phyloP scores from a whole-genome alignment of 768 basidiomycete species.

The Pleurotus sapidus region DNA sequence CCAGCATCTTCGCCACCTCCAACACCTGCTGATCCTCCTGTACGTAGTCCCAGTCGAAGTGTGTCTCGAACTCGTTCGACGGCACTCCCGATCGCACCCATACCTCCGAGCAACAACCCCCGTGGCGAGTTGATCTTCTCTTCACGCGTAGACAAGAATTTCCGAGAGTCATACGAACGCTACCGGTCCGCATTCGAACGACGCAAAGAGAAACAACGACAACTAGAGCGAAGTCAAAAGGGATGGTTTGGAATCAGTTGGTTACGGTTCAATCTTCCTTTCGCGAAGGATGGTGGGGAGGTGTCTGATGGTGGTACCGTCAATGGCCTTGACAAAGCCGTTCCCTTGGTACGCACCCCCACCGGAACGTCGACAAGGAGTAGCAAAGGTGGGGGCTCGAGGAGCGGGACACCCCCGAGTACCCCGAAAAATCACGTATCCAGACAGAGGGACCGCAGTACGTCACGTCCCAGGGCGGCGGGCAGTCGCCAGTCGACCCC shows the following conservation, averaged over 20 bases:
- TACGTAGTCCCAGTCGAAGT: constrained; percentile 20
- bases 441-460: constrained; percentile 4
- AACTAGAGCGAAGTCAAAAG: constrained; percentile 22
- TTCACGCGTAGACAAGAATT: constrained; percentile 75
- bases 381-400: constrained; percentile 22
- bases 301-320: not conserved
- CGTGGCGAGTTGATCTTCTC: constrained; percentile 97
- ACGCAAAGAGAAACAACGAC: constrained; percentile 62
- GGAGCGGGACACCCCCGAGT: constrained; percentile 33
- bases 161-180: constrained; percentile 90
- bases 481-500: constrained; percentile 5
- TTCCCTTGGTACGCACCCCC: not conserved
- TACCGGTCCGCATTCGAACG: constrained; percentile 88
- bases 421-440: constrained; percentile 10
- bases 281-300: not conserved
- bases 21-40: constrained; percentile 14
- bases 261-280: not conserved
- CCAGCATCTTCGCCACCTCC: constrained; percentile 17
- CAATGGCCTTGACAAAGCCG: not conserved
- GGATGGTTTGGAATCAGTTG: constrained; percentile 29
- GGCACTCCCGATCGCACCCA: constrained; percentile 67
- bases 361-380: constrained; percentile 19
- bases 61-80: constrained; percentile 32
- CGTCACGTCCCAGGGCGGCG: not conserved
- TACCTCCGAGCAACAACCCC: constrained; percentile 86